phyloP scores from a whole-genome alignment of 139 green algal species.

The Zygnema cylindricum region DNA sequence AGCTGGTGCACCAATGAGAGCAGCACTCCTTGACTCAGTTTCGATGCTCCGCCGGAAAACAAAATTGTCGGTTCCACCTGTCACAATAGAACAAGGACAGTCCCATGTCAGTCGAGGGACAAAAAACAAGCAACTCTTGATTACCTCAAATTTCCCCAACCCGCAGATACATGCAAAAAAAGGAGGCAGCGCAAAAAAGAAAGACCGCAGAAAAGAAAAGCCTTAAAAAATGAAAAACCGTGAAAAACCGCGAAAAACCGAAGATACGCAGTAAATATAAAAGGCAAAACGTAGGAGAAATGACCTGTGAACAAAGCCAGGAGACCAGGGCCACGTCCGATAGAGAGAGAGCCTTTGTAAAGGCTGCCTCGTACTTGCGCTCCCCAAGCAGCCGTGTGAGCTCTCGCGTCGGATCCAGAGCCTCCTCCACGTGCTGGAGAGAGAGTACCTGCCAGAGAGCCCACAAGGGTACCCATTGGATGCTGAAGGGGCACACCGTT shows the following conservation, averaged over 20 bases:
- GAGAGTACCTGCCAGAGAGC: constrained; percentile 16
- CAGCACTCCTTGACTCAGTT: constrained; percentile 76
- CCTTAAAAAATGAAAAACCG: too few species aligned
- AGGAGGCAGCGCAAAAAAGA: background rate
- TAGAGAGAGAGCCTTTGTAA: constrained; percentile 54
- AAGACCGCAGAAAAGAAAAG: too few species aligned
- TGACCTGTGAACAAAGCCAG: constrained; percentile 79
- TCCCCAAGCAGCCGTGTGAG: constrained; percentile 56
- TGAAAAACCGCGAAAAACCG: too few species aligned
- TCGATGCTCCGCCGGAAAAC: background rate
- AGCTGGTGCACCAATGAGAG: constrained; percentile 84
- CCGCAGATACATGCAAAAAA: background rate
- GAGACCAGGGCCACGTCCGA: constrained; percentile 70
- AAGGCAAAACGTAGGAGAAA: background rate
- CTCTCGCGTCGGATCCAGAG: constrained; percentile 63
- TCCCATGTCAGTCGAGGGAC: background rate
- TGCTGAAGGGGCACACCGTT: background rate
- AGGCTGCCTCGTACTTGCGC: constrained; percentile 64
- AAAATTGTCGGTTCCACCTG: constrained; percentile 36
- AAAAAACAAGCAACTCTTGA: background rate
- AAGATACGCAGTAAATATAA: too few species aligned
- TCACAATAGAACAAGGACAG: background rate
- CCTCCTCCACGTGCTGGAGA: constrained; percentile 64
- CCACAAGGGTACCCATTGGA: constrained; percentile 1
- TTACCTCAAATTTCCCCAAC: background rate